Conservation (phyloP, 345 rosid genomes). For the Lagerstroemia speciosa region DNA sequence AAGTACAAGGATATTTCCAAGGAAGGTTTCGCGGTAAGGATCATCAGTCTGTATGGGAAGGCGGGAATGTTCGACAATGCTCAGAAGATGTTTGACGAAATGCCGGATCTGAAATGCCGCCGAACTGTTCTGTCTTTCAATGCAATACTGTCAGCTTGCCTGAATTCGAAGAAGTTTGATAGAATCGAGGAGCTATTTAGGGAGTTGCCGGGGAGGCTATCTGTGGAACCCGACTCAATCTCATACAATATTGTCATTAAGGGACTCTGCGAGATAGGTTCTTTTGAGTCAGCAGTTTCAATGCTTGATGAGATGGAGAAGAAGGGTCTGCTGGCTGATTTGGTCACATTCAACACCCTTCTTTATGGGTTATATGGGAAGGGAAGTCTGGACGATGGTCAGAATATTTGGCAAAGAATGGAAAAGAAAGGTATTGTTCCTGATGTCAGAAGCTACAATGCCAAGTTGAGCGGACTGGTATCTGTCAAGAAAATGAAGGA, state of each 20-base stretch:
- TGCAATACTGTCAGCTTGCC: constrained; percentile 46
- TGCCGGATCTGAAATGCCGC: constrained; percentile 42
- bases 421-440: constrained; percentile 30
- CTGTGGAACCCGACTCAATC: constrained; percentile 37
- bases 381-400: constrained; percentile 43
- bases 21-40: constrained; percentile 47
- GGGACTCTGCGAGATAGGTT: constrained; percentile 46
- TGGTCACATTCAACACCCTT: constrained; percentile 50
- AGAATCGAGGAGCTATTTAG: constrained; percentile 27
- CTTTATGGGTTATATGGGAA: constrained; percentile 34
- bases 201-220: constrained; percentile 38
- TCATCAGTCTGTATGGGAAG: constrained; percentile 39
- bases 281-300: constrained; percentile 28
- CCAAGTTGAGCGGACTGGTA: constrained; percentile 44
- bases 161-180: constrained; percentile 43
- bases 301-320: constrained; percentile 51
- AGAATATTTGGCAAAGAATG: constrained; percentile 50
- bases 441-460: constrained; percentile 48
- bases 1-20: constrained; percentile 42
- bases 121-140: constrained; percentile 60
- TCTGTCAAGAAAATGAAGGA: constrained; percentile 29
- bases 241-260: constrained; percentile 50
- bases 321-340: constrained; percentile 38
- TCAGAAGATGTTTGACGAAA: constrained; percentile 68
- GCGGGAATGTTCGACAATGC: constrained; percentile 61